Evolutionary conservation across 192 early-diverging fungal genomes (phyloP), one percentile per base, ranked within the genome.

Genomic region (Powellomyces hirtus): DNA sequence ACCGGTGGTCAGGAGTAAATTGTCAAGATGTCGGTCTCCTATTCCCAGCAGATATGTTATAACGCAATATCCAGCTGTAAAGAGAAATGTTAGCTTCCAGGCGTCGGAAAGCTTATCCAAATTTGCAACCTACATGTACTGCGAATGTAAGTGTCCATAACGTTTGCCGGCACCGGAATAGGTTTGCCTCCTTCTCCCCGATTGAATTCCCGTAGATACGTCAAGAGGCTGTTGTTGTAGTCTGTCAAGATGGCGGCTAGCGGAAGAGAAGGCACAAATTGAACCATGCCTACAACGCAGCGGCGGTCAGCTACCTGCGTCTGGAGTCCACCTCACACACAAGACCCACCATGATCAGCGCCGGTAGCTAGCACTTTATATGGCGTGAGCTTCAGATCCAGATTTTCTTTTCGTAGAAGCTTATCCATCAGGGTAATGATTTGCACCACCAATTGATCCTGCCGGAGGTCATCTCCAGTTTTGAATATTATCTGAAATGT

Each of bases 381-480:
- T 0, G 95, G 94, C 52, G 91, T 97, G 53, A 99, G 72, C 58
- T 85, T 86, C 42, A 99, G 77, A 67, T 99, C 95, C 57, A 99
- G 79, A 71, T 95, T 99, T 69, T 99, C 98, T 70, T 97, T 96
- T 33, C 89, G 86, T 33, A 99, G 77, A 34, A 99, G 77, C 59
- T 89, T 84, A 71, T 99, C 95, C 96, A 99, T 99, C 22, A 99
- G 84, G 0, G 92, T 94, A 42, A 98, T 94, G 50, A 99, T 89
- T 73, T 99, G 98, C 45, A 99, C 92, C 0, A 96, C 94, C 26
- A 99, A 82, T 76, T 99, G 98, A 79, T 99, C 98, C 82, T 99
- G 98, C 42, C 96, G 81, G 70, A 95, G 80, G 67, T 99, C 98
- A 71, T 99, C 98, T 7, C 98, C 98, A 0, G 90, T 89, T 78